Base-by-base conservation (phyloP, 2,329 filamentous ascomycete species). In the Fusarium foetens region DNA sequence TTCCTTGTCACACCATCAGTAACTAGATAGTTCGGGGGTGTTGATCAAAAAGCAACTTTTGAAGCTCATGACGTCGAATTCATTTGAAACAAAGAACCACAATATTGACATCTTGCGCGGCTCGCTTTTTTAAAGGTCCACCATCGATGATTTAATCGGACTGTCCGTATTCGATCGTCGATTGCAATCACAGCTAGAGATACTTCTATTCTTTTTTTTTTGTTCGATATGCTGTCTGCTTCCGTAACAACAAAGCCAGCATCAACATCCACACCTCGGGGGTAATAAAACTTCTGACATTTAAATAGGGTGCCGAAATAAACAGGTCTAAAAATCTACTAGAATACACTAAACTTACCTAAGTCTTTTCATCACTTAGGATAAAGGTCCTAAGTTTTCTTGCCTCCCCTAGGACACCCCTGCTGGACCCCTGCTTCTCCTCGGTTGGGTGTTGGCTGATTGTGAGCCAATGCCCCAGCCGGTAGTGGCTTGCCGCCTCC, bases 1-100 rank as follows among this genome's bases (percentile, higher is more conserved):
- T 63, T 48, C 60, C 73, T 74, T 63, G 75, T 75, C 70, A 73
- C 75, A 76, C 69, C 67, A 77, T 73, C 19, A 45, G n/a, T 10
- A 41, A 46, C 36, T 42, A 31, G 27, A 43, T 42, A 35, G 48
- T 66, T 35, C 31, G 49, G 59, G 66, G 59, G 38, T 76, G 71
- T 53, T 75, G 73, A 74, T 76, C 60, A 48, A 58, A 70, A 70
- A 53, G 53, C 42, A 41, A 41, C 48, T 46, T 41, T 55, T 49
- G 52, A 70, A 55, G 43, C 35, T 60, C 63, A 77, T 76, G 73
- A 77, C 73, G 70, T 76, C 61, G 65, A 67, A 42, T 57, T 58
- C 27, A 53, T 51, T 63, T 70, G 75, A 74, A 76, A 75, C 75
- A 65, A 66, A 66, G 64, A 70, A 58, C 73, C 67, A 76, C 73